Evolutionary conservation across 768 basidiomycete genomes (phyloP).

Genomic region (Boletus rubropictus): DNA sequence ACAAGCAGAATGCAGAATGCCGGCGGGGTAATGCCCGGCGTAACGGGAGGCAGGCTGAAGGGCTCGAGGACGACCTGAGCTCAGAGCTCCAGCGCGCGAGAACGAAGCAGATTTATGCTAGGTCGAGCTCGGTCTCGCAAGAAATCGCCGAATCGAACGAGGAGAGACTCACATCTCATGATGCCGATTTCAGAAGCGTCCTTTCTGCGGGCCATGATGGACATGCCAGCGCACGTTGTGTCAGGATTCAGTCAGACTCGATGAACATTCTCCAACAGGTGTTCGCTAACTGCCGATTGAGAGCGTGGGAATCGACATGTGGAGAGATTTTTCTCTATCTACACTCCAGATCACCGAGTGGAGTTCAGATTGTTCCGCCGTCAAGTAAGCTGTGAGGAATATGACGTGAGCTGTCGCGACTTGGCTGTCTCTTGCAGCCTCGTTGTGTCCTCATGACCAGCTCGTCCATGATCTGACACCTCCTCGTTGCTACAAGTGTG

Average conservation of each 20-base stretch:
- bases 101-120: neutral
- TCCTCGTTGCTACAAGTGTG: neutral
- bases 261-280: too few relatives aligned
- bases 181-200: neutral
- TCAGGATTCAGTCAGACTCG: too few relatives aligned
- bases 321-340: too few relatives aligned
- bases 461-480: neutral
- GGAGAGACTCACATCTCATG: too few relatives aligned
- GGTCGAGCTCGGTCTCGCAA: neutral
- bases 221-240: too few relatives aligned
- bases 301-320: too few relatives aligned
- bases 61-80: neutral
- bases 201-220: neutral
- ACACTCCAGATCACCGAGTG: neutral
- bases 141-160: neutral
- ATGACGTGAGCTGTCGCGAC: constrained; percentile 3
- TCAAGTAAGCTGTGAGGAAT: too few relatives aligned
- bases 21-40: neutral
- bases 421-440: too few relatives aligned
- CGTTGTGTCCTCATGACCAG: too few relatives aligned
- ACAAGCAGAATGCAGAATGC: too few relatives aligned
- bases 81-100: neutral
- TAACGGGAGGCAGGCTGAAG: too few relatives aligned
- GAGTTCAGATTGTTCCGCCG: neutral
- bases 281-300: too few relatives aligned